Evolutionary conservation across 2,329 filamentous ascomycete genomes (phyloP), one percentile per base, ranked within the genome.

Genomic region (Dendrostoma leiphaemia): DNA sequence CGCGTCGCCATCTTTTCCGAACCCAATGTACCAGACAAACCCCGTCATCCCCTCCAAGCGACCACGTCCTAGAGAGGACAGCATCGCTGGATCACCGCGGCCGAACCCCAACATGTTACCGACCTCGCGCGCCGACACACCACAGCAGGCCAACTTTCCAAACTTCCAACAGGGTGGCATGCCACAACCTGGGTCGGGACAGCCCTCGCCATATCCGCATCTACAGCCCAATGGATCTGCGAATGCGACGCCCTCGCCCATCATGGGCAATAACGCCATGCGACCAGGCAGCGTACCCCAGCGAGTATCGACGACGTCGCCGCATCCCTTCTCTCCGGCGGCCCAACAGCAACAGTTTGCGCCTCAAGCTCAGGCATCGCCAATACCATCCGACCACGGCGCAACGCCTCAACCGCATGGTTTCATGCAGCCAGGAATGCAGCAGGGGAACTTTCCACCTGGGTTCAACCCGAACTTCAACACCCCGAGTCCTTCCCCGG

Each of bases 31-130:
- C 76, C 88, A 91, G 68, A 90, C 90, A 62, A 93, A 90, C 73
- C 81, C 88, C 45, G 85, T 96, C 65, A 86, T 96, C 62, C 93
- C 93, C 55, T 93, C 92, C 21, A 99, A 97, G 74, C 85, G 94
- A 65, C 83, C 89, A 51, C 83, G 90, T 44, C 88, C 89, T 49
- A 79, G 84, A 67, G 91, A 96, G 72, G 92, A 97, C 71, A 92
- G 86, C 66, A 81, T 94, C 66, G 87, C 86, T 62, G 86, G 89
- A 68, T 95, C 91, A 29, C 91, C 93, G 50, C 82, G 86, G 65
- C 89, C 87, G 67, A 85, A 87, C 53, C 82, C 87, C 5, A 84
- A 83, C 60, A 89, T 89, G 73, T 73, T 91, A 28, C 88, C 90
- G 46, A 85, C 84, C 23, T 95, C 93, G 72, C 90, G 93, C 71